Evolutionary conservation across 106 monocot species (phyloP).

Genomic region (Triglochin maritima): DNA sequence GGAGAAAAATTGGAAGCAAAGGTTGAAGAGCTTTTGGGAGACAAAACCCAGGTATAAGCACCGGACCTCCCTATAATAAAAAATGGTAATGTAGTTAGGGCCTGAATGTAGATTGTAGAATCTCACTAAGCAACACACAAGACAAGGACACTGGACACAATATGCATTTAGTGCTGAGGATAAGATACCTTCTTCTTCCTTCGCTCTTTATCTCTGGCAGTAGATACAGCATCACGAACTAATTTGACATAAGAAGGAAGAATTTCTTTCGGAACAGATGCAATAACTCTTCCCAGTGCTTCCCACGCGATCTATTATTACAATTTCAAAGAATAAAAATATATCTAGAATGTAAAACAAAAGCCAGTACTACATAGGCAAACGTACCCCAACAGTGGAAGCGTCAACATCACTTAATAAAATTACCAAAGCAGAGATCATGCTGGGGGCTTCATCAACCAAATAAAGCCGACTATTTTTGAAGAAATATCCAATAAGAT

Average conservation of each 20-base stretch:
- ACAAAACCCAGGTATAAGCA: conserved; percentile 89
- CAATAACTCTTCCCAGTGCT: conserved; percentile 80
- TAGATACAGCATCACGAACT: conserved; percentile 97
- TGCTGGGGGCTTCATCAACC: conserved; percentile 64
- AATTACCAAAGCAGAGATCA: conserved; percentile 69
- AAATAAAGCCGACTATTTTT: conserved; percentile 87
- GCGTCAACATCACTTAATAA: conserved; percentile 79
- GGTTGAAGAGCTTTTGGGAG: conserved; percentile 97
- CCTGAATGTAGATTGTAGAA: too few relatives aligned
- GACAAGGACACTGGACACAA: neutral
- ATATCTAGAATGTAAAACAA: neutral
- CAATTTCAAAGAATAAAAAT: conserved; percentile 7
- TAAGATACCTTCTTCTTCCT: conserved; percentile 74
- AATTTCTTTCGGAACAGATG: conserved; percentile 80
- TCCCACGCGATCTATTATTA: conserved; percentile 67
- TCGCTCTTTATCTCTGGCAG: conserved; percentile 90
- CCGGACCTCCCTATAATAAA: conserved; percentile 56
- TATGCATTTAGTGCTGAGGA: neutral
- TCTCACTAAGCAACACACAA: neutral
- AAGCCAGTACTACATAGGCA: neutral
- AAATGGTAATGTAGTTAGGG: neutral
- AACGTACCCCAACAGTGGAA: conserved; percentile 52
- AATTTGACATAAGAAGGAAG: conserved; percentile 72
- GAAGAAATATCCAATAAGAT: conserved; percentile 90
- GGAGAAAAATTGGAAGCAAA: conserved; percentile 92